Evolutionary conservation across 2,329 filamentous ascomycete species (phyloP).

Genomic region (Cladosporium sp.): DNA sequence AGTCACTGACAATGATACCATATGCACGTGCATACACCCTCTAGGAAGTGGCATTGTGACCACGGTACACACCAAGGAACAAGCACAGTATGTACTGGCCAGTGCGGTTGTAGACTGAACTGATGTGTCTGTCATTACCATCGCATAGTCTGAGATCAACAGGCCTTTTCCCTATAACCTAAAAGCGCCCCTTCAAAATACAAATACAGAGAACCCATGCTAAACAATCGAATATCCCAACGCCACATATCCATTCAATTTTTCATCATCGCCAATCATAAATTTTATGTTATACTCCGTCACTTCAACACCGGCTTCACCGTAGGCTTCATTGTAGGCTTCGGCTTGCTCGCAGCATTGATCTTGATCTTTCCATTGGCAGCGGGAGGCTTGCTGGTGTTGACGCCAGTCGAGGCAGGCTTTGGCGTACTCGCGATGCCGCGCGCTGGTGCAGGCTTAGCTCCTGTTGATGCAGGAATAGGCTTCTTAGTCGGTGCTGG

Average conservation of each 20-base stretch:
- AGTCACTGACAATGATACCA: no score
- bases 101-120: no score
- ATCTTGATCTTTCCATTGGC: constrained; percentile 15
- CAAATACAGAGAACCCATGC: background rate
- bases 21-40: no score
- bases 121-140: no score
- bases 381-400: constrained; percentile 8
- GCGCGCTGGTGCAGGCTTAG: background rate
- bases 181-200: no score
- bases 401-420: constrained; percentile 1
- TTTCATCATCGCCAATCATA: background rate
- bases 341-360: constrained; percentile 19
- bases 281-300: background rate
- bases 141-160: no score
- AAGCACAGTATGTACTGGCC: no score
- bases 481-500: background rate
- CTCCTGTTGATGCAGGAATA: background rate
- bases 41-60: no score
- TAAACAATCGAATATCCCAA: background rate
- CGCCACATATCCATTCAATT: constrained; percentile 18
- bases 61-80: no score
- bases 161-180: no score
- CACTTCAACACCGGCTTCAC: constrained; percentile 3
- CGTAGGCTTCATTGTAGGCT: constrained; percentile 7
- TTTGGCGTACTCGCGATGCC: constrained; percentile 1